A percentile compares a stretch with the other conserved stretches of the same genome.
Evolutionary conservation across 495 filamentous ascomycete species (phyloP).

Genomic region (Chaetomidium leptoderma): DNA sequence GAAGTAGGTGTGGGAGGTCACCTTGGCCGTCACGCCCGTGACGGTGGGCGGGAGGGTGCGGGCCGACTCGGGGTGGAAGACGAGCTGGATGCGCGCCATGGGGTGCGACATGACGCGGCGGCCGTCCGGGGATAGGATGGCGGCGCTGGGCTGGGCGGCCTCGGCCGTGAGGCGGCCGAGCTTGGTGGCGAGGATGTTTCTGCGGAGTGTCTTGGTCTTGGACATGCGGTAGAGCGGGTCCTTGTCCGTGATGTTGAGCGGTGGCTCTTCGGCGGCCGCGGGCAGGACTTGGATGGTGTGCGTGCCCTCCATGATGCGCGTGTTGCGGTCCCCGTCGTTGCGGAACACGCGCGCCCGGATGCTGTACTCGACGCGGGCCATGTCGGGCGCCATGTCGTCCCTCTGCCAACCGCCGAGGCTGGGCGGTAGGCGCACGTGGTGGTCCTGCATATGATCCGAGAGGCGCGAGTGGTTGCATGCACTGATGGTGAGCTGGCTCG

Average conservation of each 20-base stretch:
- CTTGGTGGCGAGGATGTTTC: constrained; percentile 72
- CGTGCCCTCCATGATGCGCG: constrained; percentile 42
- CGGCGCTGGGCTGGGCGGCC: constrained; percentile 66
- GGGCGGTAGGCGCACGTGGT: constrained; percentile 77
- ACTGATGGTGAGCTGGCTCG: constrained; percentile 59
- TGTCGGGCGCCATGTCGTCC: constrained; percentile 80
- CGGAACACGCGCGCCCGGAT: constrained; percentile 57
- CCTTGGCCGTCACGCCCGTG: constrained; percentile 60
- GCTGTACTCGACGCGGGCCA: constrained; percentile 70
- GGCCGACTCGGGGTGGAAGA: constrained; percentile 64
- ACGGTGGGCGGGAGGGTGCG: constrained; percentile 62
- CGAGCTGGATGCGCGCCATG: constrained; percentile 62
- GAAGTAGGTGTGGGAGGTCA: constrained; percentile 74
- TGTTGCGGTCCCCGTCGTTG: constrained; percentile 26
- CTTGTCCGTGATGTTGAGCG: constrained; percentile 58
- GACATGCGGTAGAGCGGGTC: constrained; percentile 63
- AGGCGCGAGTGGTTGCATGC: constrained; percentile 45
- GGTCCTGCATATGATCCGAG: constrained; percentile 57
- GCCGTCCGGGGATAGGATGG: constrained; percentile 54
- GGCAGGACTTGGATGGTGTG: constrained; percentile 78
- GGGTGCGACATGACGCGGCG: constrained; percentile 45
- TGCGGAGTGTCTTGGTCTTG: constrained; percentile 72
- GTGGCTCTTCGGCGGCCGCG: constrained; percentile 66
- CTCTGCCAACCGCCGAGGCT: constrained; percentile 68
- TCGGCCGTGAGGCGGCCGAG: constrained; percentile 67